Evolutionary conservation across 164 flowering plant genomes (phyloP).

Genomic region (Piper longum): DNA sequence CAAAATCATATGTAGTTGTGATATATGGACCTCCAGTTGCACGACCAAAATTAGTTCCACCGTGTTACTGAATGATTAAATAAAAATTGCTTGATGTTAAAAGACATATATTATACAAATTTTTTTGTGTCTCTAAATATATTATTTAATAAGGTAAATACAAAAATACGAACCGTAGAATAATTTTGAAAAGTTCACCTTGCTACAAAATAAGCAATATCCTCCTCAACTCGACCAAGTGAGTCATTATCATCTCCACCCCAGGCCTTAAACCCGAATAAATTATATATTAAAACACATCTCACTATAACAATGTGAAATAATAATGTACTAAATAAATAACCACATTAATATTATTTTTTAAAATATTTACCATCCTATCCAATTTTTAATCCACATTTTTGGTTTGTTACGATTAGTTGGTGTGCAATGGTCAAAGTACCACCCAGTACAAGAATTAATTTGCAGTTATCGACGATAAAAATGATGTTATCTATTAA

Average conservation of each 20-base stretch:
- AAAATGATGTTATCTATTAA: too few species aligned
- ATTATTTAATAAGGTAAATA: too few species aligned
- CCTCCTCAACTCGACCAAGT: conserved; percentile 29
- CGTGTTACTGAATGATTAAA: background rate
- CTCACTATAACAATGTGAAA: too few species aligned
- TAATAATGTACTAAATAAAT: too few species aligned
- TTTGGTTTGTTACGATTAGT: conserved; percentile 12
- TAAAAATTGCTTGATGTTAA: too few species aligned
- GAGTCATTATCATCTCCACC: conserved; percentile 16
- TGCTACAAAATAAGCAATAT: conserved; percentile 28
- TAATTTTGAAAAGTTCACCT: conserved; percentile 30
- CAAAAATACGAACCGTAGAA: conserved; percentile 21
- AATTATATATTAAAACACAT: too few species aligned
- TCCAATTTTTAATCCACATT: background rate
- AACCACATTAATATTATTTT: too few species aligned
- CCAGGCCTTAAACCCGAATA: conserved; percentile 23
- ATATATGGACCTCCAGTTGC: conserved; percentile 7
- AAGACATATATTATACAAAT: too few species aligned
- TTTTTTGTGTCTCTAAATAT: too few species aligned
- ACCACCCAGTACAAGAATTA: conserved; percentile 27
- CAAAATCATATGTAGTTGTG: conserved; percentile 10
- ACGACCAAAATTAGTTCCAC: conserved; percentile 9
- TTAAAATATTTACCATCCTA: background rate
- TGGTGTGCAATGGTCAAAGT: conserved; percentile 17
- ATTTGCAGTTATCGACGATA: conserved; percentile 4